A percentile compares a stretch with the other conserved stretches of the same genome.
Evolutionary conservation across 192 early-diverging fungal genomes (phyloP).

Genomic region (Coemansia sp.): DNA sequence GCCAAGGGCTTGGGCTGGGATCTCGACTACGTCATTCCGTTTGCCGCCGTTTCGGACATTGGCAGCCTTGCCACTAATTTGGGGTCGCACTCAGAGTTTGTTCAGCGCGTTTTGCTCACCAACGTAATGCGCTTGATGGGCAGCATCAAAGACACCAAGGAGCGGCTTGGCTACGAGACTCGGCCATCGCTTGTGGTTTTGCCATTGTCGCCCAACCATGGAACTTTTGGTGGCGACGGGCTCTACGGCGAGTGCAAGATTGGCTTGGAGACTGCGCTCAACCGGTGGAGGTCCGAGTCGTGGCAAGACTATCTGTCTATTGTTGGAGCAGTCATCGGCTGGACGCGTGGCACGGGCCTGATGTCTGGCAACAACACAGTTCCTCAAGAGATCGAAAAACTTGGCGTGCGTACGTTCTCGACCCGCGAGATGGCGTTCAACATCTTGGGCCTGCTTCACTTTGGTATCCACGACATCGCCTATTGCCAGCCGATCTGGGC

Average conservation of each 20-base stretch:
- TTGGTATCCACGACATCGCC: conserved; percentile 64
- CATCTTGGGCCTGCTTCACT: conserved; percentile 84
- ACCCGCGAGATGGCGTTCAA: conserved; percentile 93
- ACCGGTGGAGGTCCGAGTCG: conserved; percentile 85
- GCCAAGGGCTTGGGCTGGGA: conserved; percentile 71
- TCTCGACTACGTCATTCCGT: conserved; percentile 90
- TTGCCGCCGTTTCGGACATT: conserved; percentile 87
- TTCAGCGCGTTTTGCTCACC: conserved; percentile 92
- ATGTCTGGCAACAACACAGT: conserved; percentile 89
- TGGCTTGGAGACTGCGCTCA: conserved; percentile 83
- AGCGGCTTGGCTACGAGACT: conserved; percentile 67
- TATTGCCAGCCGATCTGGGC: conserved; percentile 81
- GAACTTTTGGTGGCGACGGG: conserved; percentile 89
- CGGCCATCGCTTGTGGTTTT: conserved; percentile 85
- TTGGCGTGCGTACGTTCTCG: conserved; percentile 88
- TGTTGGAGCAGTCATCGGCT: conserved; percentile 89
- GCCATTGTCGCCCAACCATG: conserved; percentile 93
- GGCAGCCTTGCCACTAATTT: conserved; percentile 80
- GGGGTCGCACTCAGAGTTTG: conserved; percentile 79
- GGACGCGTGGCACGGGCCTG: conserved; percentile 93
- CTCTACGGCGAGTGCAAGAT: conserved; percentile 94
- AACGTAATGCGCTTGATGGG: conserved; percentile 86
- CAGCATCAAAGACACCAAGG: conserved; percentile 82
- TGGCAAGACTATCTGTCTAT: conserved; percentile 88
- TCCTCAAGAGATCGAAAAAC: conserved; percentile 78